Base-by-base conservation (phyloP, 805 yeast species). In the Gaillardinia entomophila region DNA sequence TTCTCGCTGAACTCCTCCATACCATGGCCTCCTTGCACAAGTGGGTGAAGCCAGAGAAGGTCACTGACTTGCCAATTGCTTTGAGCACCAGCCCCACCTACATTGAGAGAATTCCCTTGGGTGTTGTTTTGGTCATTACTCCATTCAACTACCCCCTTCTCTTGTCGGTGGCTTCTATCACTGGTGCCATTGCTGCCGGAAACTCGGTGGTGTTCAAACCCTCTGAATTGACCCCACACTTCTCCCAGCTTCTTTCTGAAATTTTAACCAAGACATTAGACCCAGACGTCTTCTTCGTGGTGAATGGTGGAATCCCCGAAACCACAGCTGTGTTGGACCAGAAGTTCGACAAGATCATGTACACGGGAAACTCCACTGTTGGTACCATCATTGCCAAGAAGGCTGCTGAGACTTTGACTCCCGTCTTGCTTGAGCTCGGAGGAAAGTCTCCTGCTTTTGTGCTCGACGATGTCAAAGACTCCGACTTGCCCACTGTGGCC, bases 401-500 rank as follows among this genome's bases (percentile, higher is more conserved):
- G 28, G 96, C 97, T 1, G 92, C 90, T n/a, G 77, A 84, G 57
- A 72, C 75, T 14, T 66, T 89, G 43, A 86, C 95, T 1, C 97
- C 97, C 1, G 72, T 73, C 8, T 59, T 83, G 6, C 68, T 89
- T 40, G 97, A 89, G 59, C 66, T 89, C 28, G 97, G 97, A 33
- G 97, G 97, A 4, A 90, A 90, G 56, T 81, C 90, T 6, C 97
- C 97, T 0, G 83, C 75, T 2, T 71, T 88, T 45, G 62, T 89
- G 8, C 71, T 87, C 32, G 69, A 62, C 29, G 66, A 63, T 41
- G 59, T 69, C 31, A 61, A 61, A 11, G 64, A 66, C 35, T 51
- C 45, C n/a, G 66, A 75, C 35, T 45, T 77, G 24, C 49, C 57
- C 7, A 55, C 61, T 1, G 41, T 68, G 26, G 65, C 87, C 16